These are phyloP conservation scores for Bauhinia variegata DNA, from an alignment of 306 rosid genomes.

Conservation along the genomic window DNA sequence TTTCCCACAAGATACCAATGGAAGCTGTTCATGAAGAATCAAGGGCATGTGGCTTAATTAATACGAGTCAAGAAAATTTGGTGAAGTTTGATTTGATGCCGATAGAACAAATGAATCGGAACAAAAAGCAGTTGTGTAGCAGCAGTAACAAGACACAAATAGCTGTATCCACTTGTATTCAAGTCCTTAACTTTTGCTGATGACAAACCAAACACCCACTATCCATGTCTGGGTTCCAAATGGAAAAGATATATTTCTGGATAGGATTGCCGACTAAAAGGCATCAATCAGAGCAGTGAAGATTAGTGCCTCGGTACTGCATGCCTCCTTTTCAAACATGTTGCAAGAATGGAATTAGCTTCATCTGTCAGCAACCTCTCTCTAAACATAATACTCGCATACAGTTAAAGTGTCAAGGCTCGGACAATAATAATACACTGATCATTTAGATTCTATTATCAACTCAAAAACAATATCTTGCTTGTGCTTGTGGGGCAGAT, in stretches of 20 bases:
- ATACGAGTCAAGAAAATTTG: conserved; percentile 44
- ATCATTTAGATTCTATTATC: conserved; percentile 48
- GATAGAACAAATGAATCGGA: conserved; percentile 88
- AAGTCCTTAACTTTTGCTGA: conserved; percentile 73
- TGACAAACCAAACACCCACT: conserved; percentile 71
- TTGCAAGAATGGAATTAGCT: conserved; percentile 49
- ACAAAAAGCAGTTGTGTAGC: conserved; percentile 72
- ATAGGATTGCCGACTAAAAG: conserved; percentile 47
- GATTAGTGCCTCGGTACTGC: conserved; percentile 32
- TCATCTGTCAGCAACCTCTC: conserved; percentile 59
- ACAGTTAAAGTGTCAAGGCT: conserved; percentile 40
- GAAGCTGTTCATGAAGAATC: conserved; percentile 27
- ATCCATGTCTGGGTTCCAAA: conserved; percentile 57
- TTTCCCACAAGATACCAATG: neutral
- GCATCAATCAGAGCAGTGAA: conserved; percentile 47
- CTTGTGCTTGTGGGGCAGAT: conserved; percentile 49
- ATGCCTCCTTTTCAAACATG: conserved; percentile 44
- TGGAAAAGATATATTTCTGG: conserved; percentile 22
- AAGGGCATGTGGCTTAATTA: neutral
- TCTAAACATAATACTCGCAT: conserved; percentile 46
- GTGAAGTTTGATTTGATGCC: conserved; percentile 50
- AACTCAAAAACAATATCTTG: conserved; percentile 41
- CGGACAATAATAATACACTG: conserved; percentile 60
- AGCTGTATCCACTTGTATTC: conserved; percentile 84
- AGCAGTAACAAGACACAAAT: conserved; percentile 58